A percentile compares a stretch with the other conserved stretches of the same genome.
phyloP scores from a whole-genome alignment of 257 asterid genomes.

The Parsonsia alboflavescens region DNA sequence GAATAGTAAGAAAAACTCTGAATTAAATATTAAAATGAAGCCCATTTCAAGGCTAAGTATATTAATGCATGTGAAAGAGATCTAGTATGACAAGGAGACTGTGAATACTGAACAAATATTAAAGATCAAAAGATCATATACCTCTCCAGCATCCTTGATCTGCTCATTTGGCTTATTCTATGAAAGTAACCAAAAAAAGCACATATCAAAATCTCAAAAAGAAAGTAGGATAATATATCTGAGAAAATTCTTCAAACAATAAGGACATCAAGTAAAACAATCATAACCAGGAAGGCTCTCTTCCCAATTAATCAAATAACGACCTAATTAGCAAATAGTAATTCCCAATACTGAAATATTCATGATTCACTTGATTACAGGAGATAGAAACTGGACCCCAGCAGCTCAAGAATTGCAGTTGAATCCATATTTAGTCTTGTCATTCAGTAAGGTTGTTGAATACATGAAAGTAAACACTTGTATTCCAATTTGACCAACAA shows the following conservation, averaged over 20 bases:
- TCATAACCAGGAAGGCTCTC: neutral
- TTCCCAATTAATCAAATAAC: neutral
- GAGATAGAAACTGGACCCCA: neutral
- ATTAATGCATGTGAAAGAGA: neutral
- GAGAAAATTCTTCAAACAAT: neutral
- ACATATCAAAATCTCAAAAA: neutral
- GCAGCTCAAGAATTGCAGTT: neutral
- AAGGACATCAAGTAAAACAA: neutral
- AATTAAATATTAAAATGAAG: neutral
- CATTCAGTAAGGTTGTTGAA: neutral
- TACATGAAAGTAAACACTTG: neutral
- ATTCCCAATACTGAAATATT: neutral
- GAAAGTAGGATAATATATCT: neutral
- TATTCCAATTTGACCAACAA: neutral
- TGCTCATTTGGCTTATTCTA: constrained; percentile 38
- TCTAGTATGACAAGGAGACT: neutral
- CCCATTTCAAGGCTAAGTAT: neutral
- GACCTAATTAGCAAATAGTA: neutral
- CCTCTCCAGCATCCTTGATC: constrained; percentile 49
- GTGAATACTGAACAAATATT: neutral
- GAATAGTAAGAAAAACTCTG: neutral
- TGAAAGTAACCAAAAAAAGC: neutral
- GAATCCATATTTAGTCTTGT: neutral
- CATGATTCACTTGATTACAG: neutral
- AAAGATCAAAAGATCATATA: constrained; percentile 21